Base-by-base conservation (phyloP, 176 grass and related monocot genomes). In the Typha latifolia region DNA sequence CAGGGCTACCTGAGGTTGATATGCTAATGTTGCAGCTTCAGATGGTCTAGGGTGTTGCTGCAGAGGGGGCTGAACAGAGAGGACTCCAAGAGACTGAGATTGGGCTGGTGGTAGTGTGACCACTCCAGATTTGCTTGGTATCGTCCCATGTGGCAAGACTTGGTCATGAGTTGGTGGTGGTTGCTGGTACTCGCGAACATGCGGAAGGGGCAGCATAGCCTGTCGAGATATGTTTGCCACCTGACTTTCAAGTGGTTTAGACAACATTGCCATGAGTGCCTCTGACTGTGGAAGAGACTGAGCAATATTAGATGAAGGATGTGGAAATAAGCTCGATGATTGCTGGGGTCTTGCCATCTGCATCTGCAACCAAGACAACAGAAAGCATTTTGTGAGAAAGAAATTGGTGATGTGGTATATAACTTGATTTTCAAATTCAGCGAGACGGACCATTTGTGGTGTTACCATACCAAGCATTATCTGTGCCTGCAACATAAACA, bases 401-500 rank as follows among this genome's bases (percentile, higher is more conserved):
- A 19, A 21, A 9, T 59, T 59, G 8, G 7, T 9, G 20, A 59
- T 59, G 16, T 59, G 14, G 6, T 55, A 55, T 55, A 55, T 59
- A 19, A 19, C 10, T 6, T 59, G 53, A 59, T 21, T 59, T 21
- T 59, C 53, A 3, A 22, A 31, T 53, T 79, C 32, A 22, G 18
- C 65, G 53, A 80, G 47, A 69, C 71, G 29, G 73, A 99, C 95
- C 81, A 82, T 90, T 69, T 90, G 95, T 64, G 89, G 86, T 12
- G 84, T 83, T 70, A 81, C 84, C 80, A 99, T 76, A n/a, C 86
- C 95, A 1, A 99, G 84, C 89, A 94, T 94, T 90, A 99, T 90
- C 67, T 94, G 84, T 72, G 84, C 81, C 95, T 99, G 81, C 68
- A 82, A 61, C 51, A 79, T 3, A 59, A 76, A 6, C 26, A 11